Evolutionary conservation across 2,329 filamentous ascomycete species (phyloP), one percentile per base, ranked within the genome.

Genomic region (Hypoxylon rubiginosum): DNA sequence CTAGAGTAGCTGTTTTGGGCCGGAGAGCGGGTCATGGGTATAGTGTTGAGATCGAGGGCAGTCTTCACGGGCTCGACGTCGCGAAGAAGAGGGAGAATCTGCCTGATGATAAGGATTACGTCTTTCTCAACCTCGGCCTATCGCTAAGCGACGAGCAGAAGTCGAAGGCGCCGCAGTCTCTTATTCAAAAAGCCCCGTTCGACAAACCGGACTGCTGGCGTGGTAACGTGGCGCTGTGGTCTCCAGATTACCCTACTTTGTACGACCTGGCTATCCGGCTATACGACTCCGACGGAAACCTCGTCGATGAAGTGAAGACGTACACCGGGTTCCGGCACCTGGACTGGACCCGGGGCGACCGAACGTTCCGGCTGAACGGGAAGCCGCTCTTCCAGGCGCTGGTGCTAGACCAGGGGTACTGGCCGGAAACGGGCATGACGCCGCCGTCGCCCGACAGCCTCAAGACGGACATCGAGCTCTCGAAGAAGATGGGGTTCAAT

Each of bases 401-500:
- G 1, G 82, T 83, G 52, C 82, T 90, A 10, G 88, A 90, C 74
- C 87, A 90, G 75, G 87, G 88, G 45, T 90, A 90, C 79, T 90
- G 88, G 88, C 86, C 86, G 0, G 79, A 84, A 2, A 88, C 87
- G 0, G 83, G 88, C 66, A 83, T 89, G 79, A 90, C 88, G 3
- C 86, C 87, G 0, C 86, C 87, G 0, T 80, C 80, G 0, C 75
- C 79, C 0, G 76, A 82, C 7, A 80, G 79, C 3, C 74, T 88
- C 15, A 83, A 82, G 66, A 58, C 69, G 0, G 87, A 90, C 70
- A 88, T 89, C 63, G 80, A 85, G 63, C 79, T 88, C 2, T 78
- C 82, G 17, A 89, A 89, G 78, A 80, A 79, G 17, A 88, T 90
- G 85, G 88, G 88, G 8, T 87, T 90, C 79, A 89, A 90, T 72